These are phyloP conservation scores for Cladosporium oxysporum DNA, from an alignment of 2,329 filamentous ascomycete genomes.

Conservation along the genomic window DNA sequence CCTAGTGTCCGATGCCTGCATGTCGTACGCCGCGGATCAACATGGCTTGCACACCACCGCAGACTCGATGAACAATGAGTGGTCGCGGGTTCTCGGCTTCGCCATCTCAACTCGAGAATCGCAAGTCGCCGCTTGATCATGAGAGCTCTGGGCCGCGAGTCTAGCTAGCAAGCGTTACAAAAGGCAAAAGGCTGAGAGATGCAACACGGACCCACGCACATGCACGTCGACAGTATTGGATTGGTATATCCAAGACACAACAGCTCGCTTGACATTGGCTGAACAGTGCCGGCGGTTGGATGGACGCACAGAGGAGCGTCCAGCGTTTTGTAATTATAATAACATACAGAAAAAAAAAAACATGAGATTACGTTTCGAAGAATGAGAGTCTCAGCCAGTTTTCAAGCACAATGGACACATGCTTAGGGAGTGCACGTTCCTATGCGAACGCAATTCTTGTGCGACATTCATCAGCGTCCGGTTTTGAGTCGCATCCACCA, in stretches of 20 bases:
- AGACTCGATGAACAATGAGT: neutral
- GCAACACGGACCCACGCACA: neutral
- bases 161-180: neutral
- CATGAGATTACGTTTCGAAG: slow-evolving; percentile 1
- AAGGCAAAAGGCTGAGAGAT: neutral
- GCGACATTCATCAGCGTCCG: too few relatives aligned
- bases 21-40: neutral
- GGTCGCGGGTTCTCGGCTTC: neutral
- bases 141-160: neutral
- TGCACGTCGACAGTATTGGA: slow-evolving; percentile 18
- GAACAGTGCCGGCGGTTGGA: slow-evolving; percentile 18
- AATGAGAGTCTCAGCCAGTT: neutral
- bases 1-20: neutral
- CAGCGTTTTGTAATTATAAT: slow-evolving; percentile 15
- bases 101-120: neutral
- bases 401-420: neutral
- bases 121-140: neutral
- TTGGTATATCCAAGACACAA: slow-evolving; percentile 14
- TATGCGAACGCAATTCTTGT: too few relatives aligned
- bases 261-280: slow-evolving; percentile 19
- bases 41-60: neutral
- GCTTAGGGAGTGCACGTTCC: too few relatives aligned
- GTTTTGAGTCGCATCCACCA: too few relatives aligned
- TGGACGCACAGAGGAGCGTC: neutral
- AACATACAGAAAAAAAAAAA: slow-evolving; percentile 10